Evolutionary conservation across 139 green algal genomes (phyloP).

Genomic region (Picochlorum sp.): DNA sequence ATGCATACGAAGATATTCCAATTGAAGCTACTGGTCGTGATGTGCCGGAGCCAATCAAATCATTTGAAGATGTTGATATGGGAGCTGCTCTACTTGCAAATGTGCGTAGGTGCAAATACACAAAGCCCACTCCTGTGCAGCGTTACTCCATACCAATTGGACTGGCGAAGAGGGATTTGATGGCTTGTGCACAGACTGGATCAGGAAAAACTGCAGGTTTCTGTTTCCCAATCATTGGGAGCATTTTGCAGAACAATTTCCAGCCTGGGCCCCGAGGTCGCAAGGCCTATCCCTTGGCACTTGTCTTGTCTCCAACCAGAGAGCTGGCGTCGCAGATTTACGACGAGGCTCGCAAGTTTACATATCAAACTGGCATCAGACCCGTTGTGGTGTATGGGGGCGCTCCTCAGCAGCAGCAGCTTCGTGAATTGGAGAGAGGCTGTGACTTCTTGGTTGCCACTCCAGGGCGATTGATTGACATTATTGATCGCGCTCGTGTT

Average conservation of each 20-base stretch:
- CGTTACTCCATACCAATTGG: conserved; percentile 94
- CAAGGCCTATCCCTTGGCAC: conserved; percentile 80
- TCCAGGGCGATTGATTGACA: conserved; percentile 82
- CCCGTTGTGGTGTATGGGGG: conserved; percentile 94
- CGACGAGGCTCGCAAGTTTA: conserved; percentile 93
- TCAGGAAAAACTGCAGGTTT: conserved; percentile 98
- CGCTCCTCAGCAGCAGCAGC: conserved; percentile 83
- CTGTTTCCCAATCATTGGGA: conserved; percentile 97
- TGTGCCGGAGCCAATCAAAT: conserved; percentile 64
- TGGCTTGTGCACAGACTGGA: conserved; percentile 93
- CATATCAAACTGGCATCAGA: conserved; percentile 77
- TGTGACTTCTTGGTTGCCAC: conserved; percentile 97
- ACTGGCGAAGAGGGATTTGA: conserved; percentile 84
- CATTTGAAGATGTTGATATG: conserved; percentile 82
- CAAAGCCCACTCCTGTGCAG: conserved; percentile 96
- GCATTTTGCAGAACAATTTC: conserved; percentile 58
- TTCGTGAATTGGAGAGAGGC: conserved; percentile 85
- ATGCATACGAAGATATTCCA: conserved; percentile 97
- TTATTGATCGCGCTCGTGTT: conserved; percentile 85
- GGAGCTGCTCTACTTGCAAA: conserved; percentile 70
- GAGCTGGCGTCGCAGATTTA: conserved; percentile 90
- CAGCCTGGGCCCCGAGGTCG: conserved; percentile 51
- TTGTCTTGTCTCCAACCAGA: conserved; percentile 87
- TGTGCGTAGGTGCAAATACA: conserved; percentile 93
- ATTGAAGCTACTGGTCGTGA: conserved; percentile 84